Base-by-base conservation (phyloP, 371 early-diverging fungal genomes). In the Smittium mucronatum region DNA sequence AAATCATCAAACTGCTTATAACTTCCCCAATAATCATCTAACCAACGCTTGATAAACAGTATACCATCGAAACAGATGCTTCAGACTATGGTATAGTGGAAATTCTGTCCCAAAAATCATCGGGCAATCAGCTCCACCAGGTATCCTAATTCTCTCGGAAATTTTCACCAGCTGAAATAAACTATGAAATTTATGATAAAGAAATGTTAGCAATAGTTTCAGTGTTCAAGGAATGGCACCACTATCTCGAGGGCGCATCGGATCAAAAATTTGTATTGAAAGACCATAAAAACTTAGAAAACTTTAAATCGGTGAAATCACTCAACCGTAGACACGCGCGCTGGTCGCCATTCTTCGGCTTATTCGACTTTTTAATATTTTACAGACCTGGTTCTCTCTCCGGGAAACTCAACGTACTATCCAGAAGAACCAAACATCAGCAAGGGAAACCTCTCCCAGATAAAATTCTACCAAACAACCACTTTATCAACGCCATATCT, bases 311-410 rank as follows among this genome's bases (percentile, higher is more conserved):
- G 5, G 5, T 25, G n/a, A 63, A 36, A 57, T 67, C 67, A 11
- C 36, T 67, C 5, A 67, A 67, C n/a, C 28, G 63, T 15, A 36
- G 63, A 63, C 36, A 57, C 25, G 63, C 36, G 15, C 28, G 67
- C 28, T 67, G 57, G 63, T 28, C 63, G 11, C 30, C 25, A 2
- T 32, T 67, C 31, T 67, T 67, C 29, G n/a, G 11, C 57, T 31
- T 35, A 57, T 73, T 36, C n/a, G n/a, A 72, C n/a, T 71, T 72
- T 28, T 29, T 30, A 47, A 64, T 73, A 25, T 34, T 33, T 25
- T 74, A 74, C 32, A 36, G 34, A 1, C 61, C 63, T 2, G 73
- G 74, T 0, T 1, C 5, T 2, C 30, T 60, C 8, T 67, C 69
- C 15, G 28, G 33, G 11, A n/a, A 57, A 16, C 66, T 71, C 1